These are phyloP conservation scores for Sphagnum tenellum DNA, from an alignment of 225 moss, liverwort and hornwort genomes.

Conservation along the genomic window DNA sequence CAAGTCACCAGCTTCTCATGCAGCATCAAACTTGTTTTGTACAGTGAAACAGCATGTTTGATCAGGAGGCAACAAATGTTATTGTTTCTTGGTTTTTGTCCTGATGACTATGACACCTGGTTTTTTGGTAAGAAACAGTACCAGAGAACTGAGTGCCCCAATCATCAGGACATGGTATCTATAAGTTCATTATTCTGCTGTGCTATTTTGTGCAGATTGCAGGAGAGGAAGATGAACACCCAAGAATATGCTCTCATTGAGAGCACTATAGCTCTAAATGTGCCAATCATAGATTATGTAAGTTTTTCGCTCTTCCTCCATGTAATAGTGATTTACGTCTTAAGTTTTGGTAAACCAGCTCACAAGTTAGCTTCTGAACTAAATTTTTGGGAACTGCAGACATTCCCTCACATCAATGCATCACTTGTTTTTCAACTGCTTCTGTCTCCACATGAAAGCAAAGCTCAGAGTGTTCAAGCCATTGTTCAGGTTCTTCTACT, in stretches of 20 bases:
- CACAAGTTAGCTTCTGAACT: no score
- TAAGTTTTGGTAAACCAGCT: no score
- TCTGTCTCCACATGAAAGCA: no score
- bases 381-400: no score
- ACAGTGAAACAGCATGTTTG: neutral
- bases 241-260: slow-evolving; percentile 15
- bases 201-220: slow-evolving; percentile 21
- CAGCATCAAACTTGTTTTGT: no score
- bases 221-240: slow-evolving; percentile 17
- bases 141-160: neutral
- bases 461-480: no score
- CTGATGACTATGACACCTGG: neutral
- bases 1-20: no score
- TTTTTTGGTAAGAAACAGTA: no score
- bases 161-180: no score
- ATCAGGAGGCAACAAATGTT: neutral
- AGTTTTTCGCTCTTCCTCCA: slow-evolving; percentile 4
- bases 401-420: no score
- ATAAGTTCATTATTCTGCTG: neutral
- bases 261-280: slow-evolving; percentile 31
- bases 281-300: slow-evolving; percentile 36
- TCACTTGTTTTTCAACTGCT: no score
- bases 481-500: no score
- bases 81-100: neutral
- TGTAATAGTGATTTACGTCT: neutral